These are phyloP conservation scores for Lyophyllum shimeji DNA, from an alignment of 768 basidiomycete genomes.

Conservation along the genomic window DNA sequence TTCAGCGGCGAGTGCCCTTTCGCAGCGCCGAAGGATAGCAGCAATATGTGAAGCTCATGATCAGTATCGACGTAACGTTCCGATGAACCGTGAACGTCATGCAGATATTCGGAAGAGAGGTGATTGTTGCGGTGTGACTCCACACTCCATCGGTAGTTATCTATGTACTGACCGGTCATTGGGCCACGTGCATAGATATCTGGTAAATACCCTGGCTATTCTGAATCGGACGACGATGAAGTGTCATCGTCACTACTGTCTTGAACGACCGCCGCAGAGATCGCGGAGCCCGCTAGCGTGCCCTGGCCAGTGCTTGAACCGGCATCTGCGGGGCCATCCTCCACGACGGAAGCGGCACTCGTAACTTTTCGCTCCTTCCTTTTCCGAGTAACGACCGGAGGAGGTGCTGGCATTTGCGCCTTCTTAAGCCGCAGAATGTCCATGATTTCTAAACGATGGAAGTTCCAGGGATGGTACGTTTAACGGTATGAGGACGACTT, in stretches of 20 bases:
- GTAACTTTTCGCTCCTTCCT: constrained; percentile 50
- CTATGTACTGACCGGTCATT: no score
- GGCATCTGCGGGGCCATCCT: constrained; percentile 26
- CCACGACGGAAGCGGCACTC: constrained; percentile 49
- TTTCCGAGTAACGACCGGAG: constrained; percentile 27
- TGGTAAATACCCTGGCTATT: not conserved
- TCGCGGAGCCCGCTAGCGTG: constrained; percentile 15
- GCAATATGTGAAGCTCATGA: no score
- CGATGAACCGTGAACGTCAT: no score
- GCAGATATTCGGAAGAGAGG: no score
- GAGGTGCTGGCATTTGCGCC: constrained; percentile 46
- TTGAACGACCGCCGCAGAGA: constrained; percentile 6
- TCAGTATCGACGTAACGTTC: no score
- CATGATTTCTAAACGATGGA: constrained; percentile 61
- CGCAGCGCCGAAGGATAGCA: no score
- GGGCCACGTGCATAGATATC: no score
- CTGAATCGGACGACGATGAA: constrained; percentile 17
- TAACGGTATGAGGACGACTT: constrained; percentile 11
- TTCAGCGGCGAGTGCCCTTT: no score
- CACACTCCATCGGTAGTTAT: not conserved
- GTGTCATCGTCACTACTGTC: constrained; percentile 15
- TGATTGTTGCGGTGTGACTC: no score
- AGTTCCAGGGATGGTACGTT: constrained; percentile 2
- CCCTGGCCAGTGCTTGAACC: constrained; percentile 34
- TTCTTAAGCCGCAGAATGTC: constrained; percentile 79